phyloP scores from a whole-genome alignment of 345 rosid species.

The Lumnitzera racemosa region DNA sequence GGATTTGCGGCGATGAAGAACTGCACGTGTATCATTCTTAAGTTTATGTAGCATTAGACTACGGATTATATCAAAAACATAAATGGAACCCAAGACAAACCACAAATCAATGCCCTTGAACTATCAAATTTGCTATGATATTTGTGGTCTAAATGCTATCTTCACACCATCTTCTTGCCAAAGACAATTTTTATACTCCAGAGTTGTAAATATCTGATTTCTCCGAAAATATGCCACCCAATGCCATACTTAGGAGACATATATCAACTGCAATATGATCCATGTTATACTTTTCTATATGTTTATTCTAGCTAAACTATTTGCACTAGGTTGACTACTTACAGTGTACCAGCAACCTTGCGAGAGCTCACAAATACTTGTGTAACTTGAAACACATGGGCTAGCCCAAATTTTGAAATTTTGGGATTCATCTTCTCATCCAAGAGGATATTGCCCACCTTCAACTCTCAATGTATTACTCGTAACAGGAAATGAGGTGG shows the following conservation, averaged over 20 bases:
- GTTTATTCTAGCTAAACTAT: too few species aligned
- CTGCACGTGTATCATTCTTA: too few species aligned
- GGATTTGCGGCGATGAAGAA: too few species aligned
- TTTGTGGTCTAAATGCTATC: too few species aligned
- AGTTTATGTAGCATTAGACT: too few species aligned
- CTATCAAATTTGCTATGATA: too few species aligned
- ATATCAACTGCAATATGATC: slow-evolving; percentile 11
- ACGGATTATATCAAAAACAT: too few species aligned
- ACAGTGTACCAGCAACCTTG: slow-evolving; percentile 20
- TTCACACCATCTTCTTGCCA: slow-evolving; percentile 9
- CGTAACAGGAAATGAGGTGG: background rate
- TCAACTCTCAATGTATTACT: slow-evolving; percentile 33
- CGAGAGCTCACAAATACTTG: slow-evolving; percentile 13
- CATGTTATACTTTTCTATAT: too few species aligned
- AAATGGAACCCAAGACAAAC: too few species aligned
- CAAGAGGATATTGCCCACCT: slow-evolving; percentile 23
- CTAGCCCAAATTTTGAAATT: slow-evolving; percentile 36
- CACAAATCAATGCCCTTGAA: too few species aligned
- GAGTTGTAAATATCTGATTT: slow-evolving; percentile 25
- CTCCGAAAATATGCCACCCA: slow-evolving; percentile 16
- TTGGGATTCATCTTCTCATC: slow-evolving; percentile 29
- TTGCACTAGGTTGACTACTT: background rate
- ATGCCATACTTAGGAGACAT: slow-evolving; percentile 26
- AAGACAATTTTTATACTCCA: slow-evolving; percentile 20
- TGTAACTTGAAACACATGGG: slow-evolving; percentile 18